phyloP scores from a whole-genome alignment of 306 rosid genomes.

The Vigna nakashimae region DNA sequence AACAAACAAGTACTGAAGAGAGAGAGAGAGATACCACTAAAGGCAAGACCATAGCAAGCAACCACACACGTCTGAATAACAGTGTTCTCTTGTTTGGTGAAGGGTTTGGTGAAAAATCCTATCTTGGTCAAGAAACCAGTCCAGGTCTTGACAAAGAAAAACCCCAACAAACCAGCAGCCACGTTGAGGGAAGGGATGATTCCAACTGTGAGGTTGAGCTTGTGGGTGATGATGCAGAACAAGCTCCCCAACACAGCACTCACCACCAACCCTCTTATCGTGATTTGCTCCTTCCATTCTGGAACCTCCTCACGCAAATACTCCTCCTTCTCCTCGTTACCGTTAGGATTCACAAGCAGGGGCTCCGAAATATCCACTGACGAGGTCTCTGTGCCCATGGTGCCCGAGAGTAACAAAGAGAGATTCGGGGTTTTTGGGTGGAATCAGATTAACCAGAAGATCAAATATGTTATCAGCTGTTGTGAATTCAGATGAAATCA shows the following conservation, averaged over 20 bases:
- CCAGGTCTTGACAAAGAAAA: slow-evolving; percentile 90
- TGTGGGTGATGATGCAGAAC: slow-evolving; percentile 89
- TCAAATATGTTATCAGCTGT: no score
- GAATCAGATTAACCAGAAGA: neutral
- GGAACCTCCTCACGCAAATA: slow-evolving; percentile 51
- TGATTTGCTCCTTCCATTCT: slow-evolving; percentile 91
- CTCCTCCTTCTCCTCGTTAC: slow-evolving; percentile 8
- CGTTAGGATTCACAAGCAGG: slow-evolving; percentile 40
- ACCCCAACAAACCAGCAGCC: slow-evolving; percentile 82
- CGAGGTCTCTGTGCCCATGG: slow-evolving; percentile 61
- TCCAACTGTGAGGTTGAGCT: slow-evolving; percentile 87
- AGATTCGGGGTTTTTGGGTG: neutral
- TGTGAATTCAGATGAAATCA: neutral
- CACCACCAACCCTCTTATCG: slow-evolving; percentile 84
- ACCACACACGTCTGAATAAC: slow-evolving; percentile 98
- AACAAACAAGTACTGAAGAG: neutral
- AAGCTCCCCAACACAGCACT: slow-evolving; percentile 75
- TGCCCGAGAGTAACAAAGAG: neutral
- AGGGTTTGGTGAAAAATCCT: slow-evolving; percentile 66
- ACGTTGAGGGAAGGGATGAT: slow-evolving; percentile 91
- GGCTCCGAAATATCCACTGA: slow-evolving; percentile 68
- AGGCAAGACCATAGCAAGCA: slow-evolving; percentile 96
- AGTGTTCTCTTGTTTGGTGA: slow-evolving; percentile 92
- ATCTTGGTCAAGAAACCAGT: slow-evolving; percentile 61
- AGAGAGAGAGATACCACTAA: slow-evolving; percentile 51